These are phyloP conservation scores for Dryas alaskensis DNA, from an alignment of 306 rosid species.

Conservation along the genomic window DNA sequence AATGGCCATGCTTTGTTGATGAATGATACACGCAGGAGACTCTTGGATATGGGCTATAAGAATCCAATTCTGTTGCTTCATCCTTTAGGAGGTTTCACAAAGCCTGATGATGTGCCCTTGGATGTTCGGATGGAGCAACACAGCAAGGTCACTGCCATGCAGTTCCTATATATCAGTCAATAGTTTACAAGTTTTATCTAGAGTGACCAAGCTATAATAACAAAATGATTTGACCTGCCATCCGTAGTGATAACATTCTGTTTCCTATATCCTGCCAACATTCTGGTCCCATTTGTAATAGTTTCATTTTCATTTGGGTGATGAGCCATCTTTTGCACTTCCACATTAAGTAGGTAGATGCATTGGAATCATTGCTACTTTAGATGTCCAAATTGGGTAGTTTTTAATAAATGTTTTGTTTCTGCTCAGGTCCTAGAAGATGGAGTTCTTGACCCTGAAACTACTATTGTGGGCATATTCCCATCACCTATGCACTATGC, in stretches of 20 bases:
- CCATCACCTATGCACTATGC: slow-evolving; percentile 99
- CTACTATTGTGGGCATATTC: slow-evolving; percentile 89
- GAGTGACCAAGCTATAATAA: neutral
- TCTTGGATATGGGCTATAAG: slow-evolving; percentile 86
- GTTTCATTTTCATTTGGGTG: neutral
- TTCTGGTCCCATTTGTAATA: too few relatives aligned
- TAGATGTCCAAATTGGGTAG: neutral
- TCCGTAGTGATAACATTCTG: neutral
- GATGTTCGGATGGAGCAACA: slow-evolving; percentile 99
- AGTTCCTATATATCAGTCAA: slow-evolving; percentile 1
- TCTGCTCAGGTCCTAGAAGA: slow-evolving; percentile 83
- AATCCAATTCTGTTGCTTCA: slow-evolving; percentile 91
- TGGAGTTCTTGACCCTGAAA: slow-evolving; percentile 88
- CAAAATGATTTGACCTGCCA: neutral
- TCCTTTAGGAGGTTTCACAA: slow-evolving; percentile 95
- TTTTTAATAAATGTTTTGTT: slow-evolving; percentile 18
- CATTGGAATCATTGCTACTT: neutral
- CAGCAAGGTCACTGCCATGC: slow-evolving; percentile 67
- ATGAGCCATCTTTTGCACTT: neutral
- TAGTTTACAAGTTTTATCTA: neutral
- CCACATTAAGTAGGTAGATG: neutral
- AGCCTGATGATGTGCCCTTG: slow-evolving; percentile 90
- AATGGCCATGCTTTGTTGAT: slow-evolving; percentile 94
- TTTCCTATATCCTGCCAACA: neutral
- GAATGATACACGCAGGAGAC: slow-evolving; percentile 85